A percentile compares a stretch with the other conserved stretches of the same genome.
Evolutionary conservation across 1,284 basidiomycete genomes (phyloP).

Genomic region (Papiliotrema flavescens): DNA sequence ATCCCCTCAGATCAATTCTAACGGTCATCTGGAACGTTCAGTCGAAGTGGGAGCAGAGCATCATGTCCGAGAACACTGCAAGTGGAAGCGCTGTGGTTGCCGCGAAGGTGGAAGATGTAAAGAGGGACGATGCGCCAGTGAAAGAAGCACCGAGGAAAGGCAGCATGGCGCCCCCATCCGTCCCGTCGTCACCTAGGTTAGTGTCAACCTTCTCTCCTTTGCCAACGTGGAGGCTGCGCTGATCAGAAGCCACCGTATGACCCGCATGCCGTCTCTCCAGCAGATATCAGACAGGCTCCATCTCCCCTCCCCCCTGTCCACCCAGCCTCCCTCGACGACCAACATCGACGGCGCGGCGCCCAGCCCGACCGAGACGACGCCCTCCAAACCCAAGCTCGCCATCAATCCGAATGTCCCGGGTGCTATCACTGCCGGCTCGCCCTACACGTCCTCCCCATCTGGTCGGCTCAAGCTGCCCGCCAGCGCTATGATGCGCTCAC

Average conservation of each 20-base stretch:
- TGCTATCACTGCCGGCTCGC: conserved; percentile 40
- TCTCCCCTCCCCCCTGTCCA: conserved; percentile 9
- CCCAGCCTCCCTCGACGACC: conserved; percentile 30
- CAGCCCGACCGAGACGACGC: conserved; percentile 55
- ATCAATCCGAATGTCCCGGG: conserved; percentile 41
- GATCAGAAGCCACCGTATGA: conserved; percentile 19
- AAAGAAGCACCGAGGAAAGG: too few relatives aligned
- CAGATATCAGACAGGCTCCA: conserved; percentile 31
- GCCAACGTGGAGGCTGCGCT: not conserved
- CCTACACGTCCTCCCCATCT: conserved; percentile 53
- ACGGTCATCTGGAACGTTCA: too few relatives aligned
- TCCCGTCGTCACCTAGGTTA: too few relatives aligned
- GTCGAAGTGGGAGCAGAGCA: too few relatives aligned
- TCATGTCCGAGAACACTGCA: too few relatives aligned
- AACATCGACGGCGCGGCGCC: conserved; percentile 63
- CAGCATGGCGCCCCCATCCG: too few relatives aligned
- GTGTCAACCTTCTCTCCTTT: not conserved
- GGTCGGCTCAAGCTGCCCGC: conserved; percentile 61
- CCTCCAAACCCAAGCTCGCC: conserved; percentile 50
- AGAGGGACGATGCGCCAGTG: too few relatives aligned
- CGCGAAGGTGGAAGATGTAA: too few relatives aligned
- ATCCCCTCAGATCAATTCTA: too few relatives aligned
- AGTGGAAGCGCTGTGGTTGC: too few relatives aligned
- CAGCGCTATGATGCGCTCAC: conserved; percentile 57
- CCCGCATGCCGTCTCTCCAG: conserved; percentile 37